Evolutionary conservation across 306 rosid species (phyloP).

Genomic region (Alnus glutinosa): DNA sequence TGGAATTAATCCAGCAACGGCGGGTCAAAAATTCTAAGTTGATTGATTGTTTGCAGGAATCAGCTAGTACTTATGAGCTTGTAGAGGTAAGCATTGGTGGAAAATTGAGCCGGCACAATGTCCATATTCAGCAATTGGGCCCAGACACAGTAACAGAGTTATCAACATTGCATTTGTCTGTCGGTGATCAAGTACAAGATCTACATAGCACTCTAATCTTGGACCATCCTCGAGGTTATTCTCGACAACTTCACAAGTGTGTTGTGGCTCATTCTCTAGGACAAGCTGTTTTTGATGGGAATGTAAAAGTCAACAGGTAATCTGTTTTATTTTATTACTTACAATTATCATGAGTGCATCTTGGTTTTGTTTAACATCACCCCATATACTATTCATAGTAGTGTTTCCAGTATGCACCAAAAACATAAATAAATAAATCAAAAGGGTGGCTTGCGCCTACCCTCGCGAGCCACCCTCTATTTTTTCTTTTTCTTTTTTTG

Average conservation of each 20-base stretch:
- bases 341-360: not conserved
- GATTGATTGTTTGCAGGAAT: conserved; percentile 55
- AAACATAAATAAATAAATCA: too few species aligned
- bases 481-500: too few species aligned
- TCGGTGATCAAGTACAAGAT: conserved; percentile 85
- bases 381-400: not conserved
- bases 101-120: conserved; percentile 84
- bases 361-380: not conserved
- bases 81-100: conserved; percentile 86
- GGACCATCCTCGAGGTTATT: conserved; percentile 89
- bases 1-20: conserved; percentile 18
- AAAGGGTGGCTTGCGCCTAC: too few species aligned
- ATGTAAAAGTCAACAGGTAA: conserved; percentile 87
- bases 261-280: conserved; percentile 86
- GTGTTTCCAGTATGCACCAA: too few species aligned
- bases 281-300: conserved; percentile 93
- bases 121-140: conserved; percentile 82
- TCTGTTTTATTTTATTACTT: conserved; percentile 12
- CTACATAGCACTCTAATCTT: conserved; percentile 77
- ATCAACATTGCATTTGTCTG: conserved; percentile 78
- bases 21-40: conserved; percentile 20
- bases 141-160: conserved; percentile 76
- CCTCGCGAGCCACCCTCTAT: too few species aligned
- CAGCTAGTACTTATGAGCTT: conserved; percentile 73
- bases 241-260: conserved; percentile 93